Evolutionary conservation across 164 flowering plant species (phyloP), one percentile per base, ranked within the genome.

Genomic region (Nelumbo lutea): DNA sequence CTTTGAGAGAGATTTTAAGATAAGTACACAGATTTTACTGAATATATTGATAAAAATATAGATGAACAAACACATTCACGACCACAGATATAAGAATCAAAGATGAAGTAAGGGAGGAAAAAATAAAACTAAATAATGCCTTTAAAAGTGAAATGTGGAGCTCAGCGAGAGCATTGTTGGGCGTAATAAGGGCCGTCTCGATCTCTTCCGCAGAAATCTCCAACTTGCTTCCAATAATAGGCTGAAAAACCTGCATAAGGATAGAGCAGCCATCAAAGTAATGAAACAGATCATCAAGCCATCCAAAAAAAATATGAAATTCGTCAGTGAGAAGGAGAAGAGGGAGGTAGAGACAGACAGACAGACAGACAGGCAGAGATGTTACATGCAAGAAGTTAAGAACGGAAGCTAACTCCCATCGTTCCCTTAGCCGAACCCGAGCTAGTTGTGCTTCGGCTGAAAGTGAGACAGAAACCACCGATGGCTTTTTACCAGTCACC

Each of bases 331-430:
- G 27, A 0, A 27, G 27, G 0, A 27, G 9, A 42, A 51, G 9
- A 11, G 11, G 9, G 59, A 40, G 48, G 39, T 62, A 52, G 42
- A 6, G 9, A 59, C 3, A 42, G 11, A 40, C 59, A 1, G 27
- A n/a, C 3, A 15, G 8, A 44, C 43, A 47, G 40, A 64, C 7
- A 67, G 42, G 65, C 2, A 9, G 14, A 14, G 43, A 66, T 51
- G 65, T 72, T 81, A 90, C 98, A 15, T 57, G 79, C 52, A 91
- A 71, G 78, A 93, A 93, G 70, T 93, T 85, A 70, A 93, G 86
- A 62, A 90, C 96, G 4, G 93, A 90, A 3, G 98, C 97, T 27
- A 93, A 79, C 66, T 93, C 98, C 96, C 98, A 90, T 40, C 88
- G 84, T 70, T 69, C 73, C 6, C 97, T 88, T 52, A 93, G 87